Base-by-base conservation (phyloP, 495 filamentous ascomycete species). In the Penicillium paxilli region DNA sequence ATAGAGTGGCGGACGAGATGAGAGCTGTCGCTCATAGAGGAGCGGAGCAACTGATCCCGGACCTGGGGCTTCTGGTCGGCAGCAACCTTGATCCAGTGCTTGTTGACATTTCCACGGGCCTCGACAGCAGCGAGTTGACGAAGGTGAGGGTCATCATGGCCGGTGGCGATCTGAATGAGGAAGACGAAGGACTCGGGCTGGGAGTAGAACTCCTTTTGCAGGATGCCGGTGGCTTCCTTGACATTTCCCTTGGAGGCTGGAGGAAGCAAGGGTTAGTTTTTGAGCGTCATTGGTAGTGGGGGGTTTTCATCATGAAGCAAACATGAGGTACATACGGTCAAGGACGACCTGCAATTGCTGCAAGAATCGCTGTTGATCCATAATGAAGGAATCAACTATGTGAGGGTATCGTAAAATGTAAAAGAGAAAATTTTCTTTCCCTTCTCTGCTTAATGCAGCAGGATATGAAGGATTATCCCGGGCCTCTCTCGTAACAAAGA, bases 121-220 rank as follows among this genome's bases (percentile, higher is more conserved):
- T 97, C 91, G 44, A 98, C 89, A 42, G 94, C 90, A 26, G 95
- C 91, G 49, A 93, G 79, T 74, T 98, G 95, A 49, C 91, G 86
- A 12, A 97, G 76, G 55, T 87, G 81, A 6, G 81, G 58, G 54
- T 87, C 80, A 35, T 85, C 75, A 66, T 96, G 86, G 35, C 84
- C 85, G 24, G 87, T 86, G 50, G 95, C 80, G 59, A 96, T 82
- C 65, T 96, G 91, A 45, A 98, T 80, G 26, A 98, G 87, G 61
- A 88, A 80, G 22, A 89, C 77, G 7, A 98, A 84, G 4, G 90
- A 88, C 54, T 90, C 81, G 5, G 93, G 90, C 51, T 92, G 83
- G 52, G 84, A 84, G 73, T 94, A 98, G 79, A 88, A 97, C 63
- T 89, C 89, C 65, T 93, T 91, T 71, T 92, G 92, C 44, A 98